These are phyloP conservation scores for Suhomyces sp. DNA, from an alignment of 805 yeast species.

Conservation along the genomic window DNA sequence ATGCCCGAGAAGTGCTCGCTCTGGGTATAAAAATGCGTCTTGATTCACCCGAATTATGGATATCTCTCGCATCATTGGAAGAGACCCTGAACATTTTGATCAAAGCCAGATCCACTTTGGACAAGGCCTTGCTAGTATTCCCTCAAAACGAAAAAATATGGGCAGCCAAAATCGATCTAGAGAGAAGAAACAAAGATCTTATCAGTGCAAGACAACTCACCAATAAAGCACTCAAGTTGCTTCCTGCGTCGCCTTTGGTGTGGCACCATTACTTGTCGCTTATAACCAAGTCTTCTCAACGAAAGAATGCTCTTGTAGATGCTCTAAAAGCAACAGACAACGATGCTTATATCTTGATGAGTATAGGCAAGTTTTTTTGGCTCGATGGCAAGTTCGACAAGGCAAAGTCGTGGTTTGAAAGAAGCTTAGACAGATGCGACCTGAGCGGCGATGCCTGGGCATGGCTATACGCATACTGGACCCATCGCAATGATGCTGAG, in stretches of 20 bases:
- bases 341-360: slow-evolving; percentile 53
- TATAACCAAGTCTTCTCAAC: slow-evolving; percentile 46
- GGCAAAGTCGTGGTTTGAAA: slow-evolving; percentile 71
- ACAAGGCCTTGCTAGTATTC: slow-evolving; percentile 50
- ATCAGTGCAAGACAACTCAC: slow-evolving; percentile 54
- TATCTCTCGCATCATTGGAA: slow-evolving; percentile 47
- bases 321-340: slow-evolving; percentile 69
- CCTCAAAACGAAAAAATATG: slow-evolving; percentile 53
- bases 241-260: slow-evolving; percentile 57
- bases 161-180: slow-evolving; percentile 58
- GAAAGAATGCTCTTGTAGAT: slow-evolving; percentile 59
- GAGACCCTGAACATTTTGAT: slow-evolving; percentile 42
- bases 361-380: slow-evolving; percentile 70
- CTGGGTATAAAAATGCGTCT: slow-evolving; percentile 52
- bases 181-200: slow-evolving; percentile 46
- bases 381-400: slow-evolving; percentile 57
- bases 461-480: slow-evolving; percentile 51
- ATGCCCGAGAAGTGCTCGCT: slow-evolving; percentile 48
- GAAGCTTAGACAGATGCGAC: slow-evolving; percentile 55
- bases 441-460: slow-evolving; percentile 78
- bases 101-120: slow-evolving; percentile 70
- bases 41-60: slow-evolving; percentile 50
- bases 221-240: slow-evolving; percentile 54
- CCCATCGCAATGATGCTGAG: slow-evolving; percentile 35
- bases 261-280: slow-evolving; percentile 63